Evolutionary conservation across 306 rosid species (phyloP), one percentile per base, ranked within the genome.

Genomic region (Leucaena leucocephala): DNA sequence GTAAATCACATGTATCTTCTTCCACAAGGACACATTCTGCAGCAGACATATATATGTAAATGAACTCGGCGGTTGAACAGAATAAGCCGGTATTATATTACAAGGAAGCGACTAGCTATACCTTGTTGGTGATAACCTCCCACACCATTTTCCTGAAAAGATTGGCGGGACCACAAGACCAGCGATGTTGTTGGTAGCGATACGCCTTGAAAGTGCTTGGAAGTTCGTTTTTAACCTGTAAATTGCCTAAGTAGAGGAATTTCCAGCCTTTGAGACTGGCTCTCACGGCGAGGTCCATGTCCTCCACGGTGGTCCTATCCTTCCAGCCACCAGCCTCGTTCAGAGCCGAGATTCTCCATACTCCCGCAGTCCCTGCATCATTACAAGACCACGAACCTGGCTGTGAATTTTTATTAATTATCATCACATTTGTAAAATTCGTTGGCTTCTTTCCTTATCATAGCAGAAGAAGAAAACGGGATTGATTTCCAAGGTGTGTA

Each of bases 91-190:
- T 15, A 15, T 64, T 21, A 36, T 13, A 35, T 38, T 64, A 36
- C 49, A 27, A 73, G 34, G 33, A 27, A 12, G 21, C 27, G n/a
- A 49, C 19, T n/a, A n/a, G n/a, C n/a, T 1, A 16, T 52, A 92
- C 98, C 93, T 86, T 94, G 90, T 92, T 91, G 76, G 76, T 85
- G 12, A 88, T 68, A 16, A 94, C 90, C 83, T 94, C 98, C 88
- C 75, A 38, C 1, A 48, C 71, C 96, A 94, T 87, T 85, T 94
- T 94, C 81, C 85, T 85, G 86, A 94, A 94, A 40, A 94, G 96
- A 84, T 94, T 94, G 72, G 98, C 97, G 5, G 98, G 98, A 27
- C 98, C 98, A 76, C 98, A 91, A 15, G 97, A 92, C 98, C 98
- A 94, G 19, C 98, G 74, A 66, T 94, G 98, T 64, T 94, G 98